Evolutionary conservation across 2,329 filamentous ascomycete species (phyloP).

Genomic region (Tolypocladium amazonense): DNA sequence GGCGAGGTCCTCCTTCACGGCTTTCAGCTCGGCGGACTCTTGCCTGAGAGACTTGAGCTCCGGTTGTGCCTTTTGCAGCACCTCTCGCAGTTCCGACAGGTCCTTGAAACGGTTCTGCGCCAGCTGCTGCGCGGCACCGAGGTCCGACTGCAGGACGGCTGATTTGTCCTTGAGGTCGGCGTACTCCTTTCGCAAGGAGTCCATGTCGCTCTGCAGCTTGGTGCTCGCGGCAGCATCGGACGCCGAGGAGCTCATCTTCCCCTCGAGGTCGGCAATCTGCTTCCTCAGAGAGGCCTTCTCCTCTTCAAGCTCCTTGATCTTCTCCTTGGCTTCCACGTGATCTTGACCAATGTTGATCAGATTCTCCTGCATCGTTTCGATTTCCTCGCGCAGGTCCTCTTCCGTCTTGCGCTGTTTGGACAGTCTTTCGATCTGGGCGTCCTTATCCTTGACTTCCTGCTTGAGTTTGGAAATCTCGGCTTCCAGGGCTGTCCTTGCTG

Average conservation of each 20-base stretch:
- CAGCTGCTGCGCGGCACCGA: conserved; percentile 76
- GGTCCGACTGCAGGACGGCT: conserved; percentile 64
- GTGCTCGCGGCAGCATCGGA: conserved; percentile 32
- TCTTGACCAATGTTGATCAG: conserved; percentile 71
- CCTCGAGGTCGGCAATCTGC: conserved; percentile 56
- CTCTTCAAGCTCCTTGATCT: conserved; percentile 56
- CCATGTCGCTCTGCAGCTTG: conserved; percentile 52
- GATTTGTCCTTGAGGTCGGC: conserved; percentile 63
- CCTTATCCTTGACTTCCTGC: conserved; percentile 50
- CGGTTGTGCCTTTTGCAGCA: conserved; percentile 75
- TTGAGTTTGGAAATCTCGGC: conserved; percentile 40
- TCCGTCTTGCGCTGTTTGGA: conserved; percentile 62
- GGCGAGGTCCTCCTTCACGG: conserved; percentile 63
- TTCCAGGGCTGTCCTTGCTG: conserved; percentile 28
- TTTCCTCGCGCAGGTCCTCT: conserved; percentile 72
- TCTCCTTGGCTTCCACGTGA: conserved; percentile 73
- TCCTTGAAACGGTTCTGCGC: conserved; percentile 85
- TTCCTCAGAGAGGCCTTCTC: conserved; percentile 59
- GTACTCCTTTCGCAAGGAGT: conserved; percentile 39
- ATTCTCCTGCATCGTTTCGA: conserved; percentile 73
- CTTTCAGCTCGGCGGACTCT: conserved; percentile 66
- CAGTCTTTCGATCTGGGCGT: conserved; percentile 61
- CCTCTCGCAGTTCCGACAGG: conserved; percentile 65
- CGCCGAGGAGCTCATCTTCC: conserved; percentile 44
- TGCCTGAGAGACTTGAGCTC: conserved; percentile 71